These are phyloP conservation scores for Mycena haematopus DNA, from an alignment of 768 basidiomycete species.

Conservation along the genomic window DNA sequence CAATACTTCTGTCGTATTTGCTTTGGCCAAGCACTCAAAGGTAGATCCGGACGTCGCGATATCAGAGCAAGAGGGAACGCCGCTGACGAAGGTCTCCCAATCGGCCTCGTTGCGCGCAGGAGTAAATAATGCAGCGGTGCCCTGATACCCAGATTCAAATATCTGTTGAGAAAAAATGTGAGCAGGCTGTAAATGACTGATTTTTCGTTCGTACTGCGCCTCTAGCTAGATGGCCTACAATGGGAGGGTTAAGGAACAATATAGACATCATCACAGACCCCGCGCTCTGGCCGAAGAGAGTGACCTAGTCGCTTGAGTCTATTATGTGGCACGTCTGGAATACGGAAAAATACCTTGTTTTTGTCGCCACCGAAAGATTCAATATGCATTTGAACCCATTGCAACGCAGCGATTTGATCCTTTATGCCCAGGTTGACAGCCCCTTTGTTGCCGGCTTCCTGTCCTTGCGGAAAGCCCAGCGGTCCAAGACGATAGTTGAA, in stretches of 20 bases:
- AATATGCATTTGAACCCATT: slow-evolving; percentile 62
- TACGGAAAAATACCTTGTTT: slow-evolving; percentile 38
- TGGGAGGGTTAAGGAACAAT: slow-evolving; percentile 30
- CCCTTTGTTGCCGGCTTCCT: slow-evolving; percentile 34
- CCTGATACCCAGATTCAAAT: slow-evolving; percentile 48
- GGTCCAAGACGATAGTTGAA: slow-evolving; percentile 45
- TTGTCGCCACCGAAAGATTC: slow-evolving; percentile 61
- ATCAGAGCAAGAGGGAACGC: slow-evolving; percentile 34
- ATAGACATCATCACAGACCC: slow-evolving; percentile 8
- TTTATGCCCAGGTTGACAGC: slow-evolving; percentile 47
- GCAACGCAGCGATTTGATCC: slow-evolving; percentile 46
- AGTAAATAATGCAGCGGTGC: slow-evolving; percentile 35
- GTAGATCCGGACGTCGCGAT: slow-evolving; percentile 38
- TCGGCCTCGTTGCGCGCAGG: slow-evolving; percentile 36
- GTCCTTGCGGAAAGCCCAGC: neutral
- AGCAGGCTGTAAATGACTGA: neutral
- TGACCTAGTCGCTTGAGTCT: slow-evolving; percentile 21
- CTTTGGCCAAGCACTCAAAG: slow-evolving; percentile 38
- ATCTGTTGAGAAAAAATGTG: slow-evolving; percentile 40
- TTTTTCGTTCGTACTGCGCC: slow-evolving; percentile 36
- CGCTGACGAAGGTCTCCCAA: slow-evolving; percentile 40
- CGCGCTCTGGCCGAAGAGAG: slow-evolving; percentile 41
- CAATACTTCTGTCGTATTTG: slow-evolving; percentile 38
- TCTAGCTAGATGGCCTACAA: slow-evolving; percentile 35
- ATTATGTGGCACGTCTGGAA: neutral